Evolutionary conservation across 768 basidiomycete genomes (phyloP), one percentile per base, ranked within the genome.

Genomic region (Rhizopogon rudus): DNA sequence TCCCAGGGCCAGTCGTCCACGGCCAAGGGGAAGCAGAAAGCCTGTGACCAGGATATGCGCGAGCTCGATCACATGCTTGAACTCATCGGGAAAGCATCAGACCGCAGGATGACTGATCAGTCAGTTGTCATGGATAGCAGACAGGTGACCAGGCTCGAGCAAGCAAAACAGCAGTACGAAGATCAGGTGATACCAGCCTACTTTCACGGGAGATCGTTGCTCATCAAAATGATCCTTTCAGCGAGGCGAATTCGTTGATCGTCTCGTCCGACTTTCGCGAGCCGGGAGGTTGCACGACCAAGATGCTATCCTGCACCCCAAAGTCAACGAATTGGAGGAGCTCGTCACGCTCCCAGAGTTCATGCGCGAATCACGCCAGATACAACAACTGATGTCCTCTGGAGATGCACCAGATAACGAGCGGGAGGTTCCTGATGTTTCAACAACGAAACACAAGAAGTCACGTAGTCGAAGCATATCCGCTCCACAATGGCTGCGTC

Each of bases 181-280:
- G 81, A 81, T 56, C 84, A 87, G 79, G 91, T 89, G 61, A 29
- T 74, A 35, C 29, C 25, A 33, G 17, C 5, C 29, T 50, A 48
- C n/a, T 35, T 50, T 28, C 2, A 40, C 43, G 3, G 22, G 9
- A 25, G 20, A 9, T 46, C 0, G 29, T 61, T 35, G 45, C 56
- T 40, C 56, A 46, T 49, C 54, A 58, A 35, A 60, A 22, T 53
- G 40, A 41, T 52, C 54, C 12, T 46, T 41, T 35, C 60, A 91
- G 88, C 83, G 85, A 55, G 81, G 86, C 43, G 81, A 80, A 7
- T 92, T 95, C 64, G 85, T 94, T 9, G 84, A 87, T 53, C 81
- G 83, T 55, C 76, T 96, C 2, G 75, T 84, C 9, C 75, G 79
- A 29, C 90, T 90, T 63, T 88, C 91, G 0, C 76, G 78, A 44